Evolutionary conservation across 768 basidiomycete species (phyloP).

Genomic region (Mycena leptocephala): DNA sequence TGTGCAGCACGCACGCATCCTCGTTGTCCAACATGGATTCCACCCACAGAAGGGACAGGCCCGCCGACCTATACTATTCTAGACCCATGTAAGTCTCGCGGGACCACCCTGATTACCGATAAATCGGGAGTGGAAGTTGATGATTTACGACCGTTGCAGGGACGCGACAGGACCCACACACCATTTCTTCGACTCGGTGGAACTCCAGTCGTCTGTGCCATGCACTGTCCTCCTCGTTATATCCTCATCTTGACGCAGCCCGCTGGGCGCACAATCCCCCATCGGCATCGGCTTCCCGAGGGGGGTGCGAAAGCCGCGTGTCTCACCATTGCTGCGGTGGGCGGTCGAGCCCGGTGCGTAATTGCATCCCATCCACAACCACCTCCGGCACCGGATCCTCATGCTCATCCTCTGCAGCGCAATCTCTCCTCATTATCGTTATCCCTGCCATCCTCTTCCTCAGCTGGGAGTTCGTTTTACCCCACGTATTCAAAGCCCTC

Average conservation of each 20-base stretch:
- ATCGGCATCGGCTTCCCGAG: background rate
- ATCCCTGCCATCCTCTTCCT: conserved; percentile 72
- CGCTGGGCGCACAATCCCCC: conserved; percentile 15
- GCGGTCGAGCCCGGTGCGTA: conserved; percentile 14
- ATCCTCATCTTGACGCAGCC: conserved; percentile 10
- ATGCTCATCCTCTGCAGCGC: conserved; percentile 59
- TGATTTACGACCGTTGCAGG: background rate
- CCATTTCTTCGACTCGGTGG: conserved; percentile 15
- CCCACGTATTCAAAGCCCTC: conserved; percentile 54
- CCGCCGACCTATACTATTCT: background rate
- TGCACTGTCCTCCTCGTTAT: background rate
- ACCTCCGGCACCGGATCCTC: background rate
- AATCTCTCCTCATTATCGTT: conserved; percentile 71
- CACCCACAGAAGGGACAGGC: background rate
- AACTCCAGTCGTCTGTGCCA: conserved; percentile 21
- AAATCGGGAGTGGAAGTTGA: background rate
- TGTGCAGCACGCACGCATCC: background rate
- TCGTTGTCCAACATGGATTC: background rate
- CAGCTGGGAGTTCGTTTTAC: conserved; percentile 71
- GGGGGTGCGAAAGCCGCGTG: background rate
- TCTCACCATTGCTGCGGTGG: conserved; percentile 18
- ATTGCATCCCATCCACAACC: background rate
- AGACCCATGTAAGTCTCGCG: background rate
- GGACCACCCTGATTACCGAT: background rate
- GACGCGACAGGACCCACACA: conserved; percentile 13